Evolutionary conservation across 192 early-diverging fungal species (phyloP).

Genomic region (Coemansia sp.): DNA sequence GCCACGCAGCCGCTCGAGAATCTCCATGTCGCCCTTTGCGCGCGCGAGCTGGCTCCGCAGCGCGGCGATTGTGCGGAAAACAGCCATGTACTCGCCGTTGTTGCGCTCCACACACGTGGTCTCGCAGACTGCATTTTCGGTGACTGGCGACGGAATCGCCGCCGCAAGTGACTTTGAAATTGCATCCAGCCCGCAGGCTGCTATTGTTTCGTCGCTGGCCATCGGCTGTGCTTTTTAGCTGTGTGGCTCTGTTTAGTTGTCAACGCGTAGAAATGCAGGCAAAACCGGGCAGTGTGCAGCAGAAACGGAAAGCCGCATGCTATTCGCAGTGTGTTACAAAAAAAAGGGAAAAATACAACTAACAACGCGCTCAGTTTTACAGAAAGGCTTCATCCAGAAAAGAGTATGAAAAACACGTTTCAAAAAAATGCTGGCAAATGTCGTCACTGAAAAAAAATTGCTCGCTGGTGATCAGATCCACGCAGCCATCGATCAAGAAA

Average conservation of each 20-base stretch:
- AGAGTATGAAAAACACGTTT: too few relatives aligned
- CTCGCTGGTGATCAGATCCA: background rate
- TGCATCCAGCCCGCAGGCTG: background rate
- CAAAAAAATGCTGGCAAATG: background rate
- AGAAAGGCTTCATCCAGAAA: background rate
- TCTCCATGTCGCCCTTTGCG: conserved; percentile 44
- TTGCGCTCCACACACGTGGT: conserved; percentile 23
- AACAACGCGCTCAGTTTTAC: background rate
- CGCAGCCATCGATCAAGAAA: background rate
- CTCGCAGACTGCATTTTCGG: conserved; percentile 1
- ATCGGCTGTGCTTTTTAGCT: background rate
- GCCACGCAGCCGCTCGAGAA: conserved; percentile 22
- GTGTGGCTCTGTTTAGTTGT: background rate
- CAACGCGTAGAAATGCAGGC: background rate
- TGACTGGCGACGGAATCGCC: conserved; percentile 9
- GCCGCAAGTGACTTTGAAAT: background rate
- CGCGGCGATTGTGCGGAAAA: conserved; percentile 32
- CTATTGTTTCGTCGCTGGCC: conserved; percentile 7
- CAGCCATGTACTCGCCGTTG: conserved; percentile 50
- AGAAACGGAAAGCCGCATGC: background rate
- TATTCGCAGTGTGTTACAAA: background rate
- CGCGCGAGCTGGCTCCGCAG: conserved; percentile 46
- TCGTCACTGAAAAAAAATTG: conserved; percentile 2
- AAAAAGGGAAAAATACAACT: background rate
- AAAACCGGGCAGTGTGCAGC: background rate